Base-by-base conservation (phyloP, 805 yeast genomes). In the Candida ponderosae region DNA sequence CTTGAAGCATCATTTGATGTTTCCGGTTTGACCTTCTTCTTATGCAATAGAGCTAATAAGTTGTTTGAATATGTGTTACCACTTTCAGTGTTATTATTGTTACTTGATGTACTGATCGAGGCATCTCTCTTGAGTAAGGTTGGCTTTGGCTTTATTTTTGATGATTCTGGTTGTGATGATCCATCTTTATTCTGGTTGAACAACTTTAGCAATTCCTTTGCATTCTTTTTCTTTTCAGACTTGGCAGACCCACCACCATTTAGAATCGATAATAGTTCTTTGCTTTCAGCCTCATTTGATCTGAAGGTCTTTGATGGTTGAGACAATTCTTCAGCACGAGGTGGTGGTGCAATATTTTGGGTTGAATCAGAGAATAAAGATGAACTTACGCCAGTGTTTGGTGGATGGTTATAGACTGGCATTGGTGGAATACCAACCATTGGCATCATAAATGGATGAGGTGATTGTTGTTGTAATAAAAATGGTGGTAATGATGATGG, bases 221-320 rank as follows among this genome's bases (percentile, higher is more conserved):
- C 37, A 32, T 32, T 36, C 4, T 36, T 29, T 34, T 32, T 34
- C 29, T 32, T 43, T 8, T 37, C 38, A 7, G 26, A 20, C 5
- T 31, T 32, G 6, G 23, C 17, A 5, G 29, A 8, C 29, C 37
- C 35, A 3, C 37, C 38, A 30, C 54, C 58, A 28, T 62, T 66
- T 47, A 72, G 57, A 16, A 71, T 54, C 3, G 70, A 64, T 37
- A 70, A 57, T 13, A 72, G 47, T 36, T 69, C 73, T 42, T 60
- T 63, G 2, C 70, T 62, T 36, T 64, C 62, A 4, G 60, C 55
- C 32, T 51, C 57, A 36, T 45, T 46, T 37, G 24, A 45, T 52
- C 33, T 29, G 28, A 14, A 51, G 44, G 5, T 55, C 34, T 63
- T 48, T 8, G 62, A 54, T 30, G 65, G 63, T 37, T 54, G 56